phyloP scores from a whole-genome alignment of 257 asterid genomes.

The Fraxinus excelsior region DNA sequence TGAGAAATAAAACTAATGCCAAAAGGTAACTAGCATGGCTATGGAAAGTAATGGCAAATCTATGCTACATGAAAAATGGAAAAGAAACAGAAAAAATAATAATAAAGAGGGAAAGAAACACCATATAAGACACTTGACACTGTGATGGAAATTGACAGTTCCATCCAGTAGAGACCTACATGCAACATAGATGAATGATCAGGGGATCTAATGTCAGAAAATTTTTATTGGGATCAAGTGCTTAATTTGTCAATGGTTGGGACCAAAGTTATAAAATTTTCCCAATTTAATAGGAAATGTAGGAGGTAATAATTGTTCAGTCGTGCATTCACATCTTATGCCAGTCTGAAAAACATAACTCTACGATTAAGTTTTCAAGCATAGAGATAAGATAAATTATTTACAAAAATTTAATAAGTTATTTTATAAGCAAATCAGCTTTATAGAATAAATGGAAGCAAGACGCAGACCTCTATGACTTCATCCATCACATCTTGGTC shows the following conservation, averaged over 20 bases:
- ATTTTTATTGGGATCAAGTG: not conserved
- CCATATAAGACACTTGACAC: not conserved
- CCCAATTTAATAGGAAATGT: not conserved
- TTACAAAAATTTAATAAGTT: not conserved
- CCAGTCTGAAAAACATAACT: not conserved
- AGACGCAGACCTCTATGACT: constrained; percentile 74
- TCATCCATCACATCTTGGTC: constrained; percentile 93
- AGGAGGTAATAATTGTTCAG: not conserved
- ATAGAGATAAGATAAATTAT: not conserved
- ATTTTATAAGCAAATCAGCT: not conserved
- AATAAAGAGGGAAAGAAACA: not conserved
- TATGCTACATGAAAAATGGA: too few species aligned
- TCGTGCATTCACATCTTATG: not conserved
- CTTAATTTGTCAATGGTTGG: constrained; percentile 5
- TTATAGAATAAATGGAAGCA: constrained; percentile 15
- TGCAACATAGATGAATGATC: not conserved
- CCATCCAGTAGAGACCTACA: not conserved
- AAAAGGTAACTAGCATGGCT: too few species aligned
- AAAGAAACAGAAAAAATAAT: not conserved
- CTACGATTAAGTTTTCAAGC: not conserved
- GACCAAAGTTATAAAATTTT: not conserved
- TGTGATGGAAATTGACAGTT: not conserved
- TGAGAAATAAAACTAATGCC: too few species aligned
- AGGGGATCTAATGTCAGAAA: not conserved
- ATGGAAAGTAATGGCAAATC: too few species aligned